A percentile compares a stretch with the other conserved stretches of the same genome.
phyloP scores from a whole-genome alignment of 1,284 basidiomycete species.

The Cryptococcus sp. region DNA sequence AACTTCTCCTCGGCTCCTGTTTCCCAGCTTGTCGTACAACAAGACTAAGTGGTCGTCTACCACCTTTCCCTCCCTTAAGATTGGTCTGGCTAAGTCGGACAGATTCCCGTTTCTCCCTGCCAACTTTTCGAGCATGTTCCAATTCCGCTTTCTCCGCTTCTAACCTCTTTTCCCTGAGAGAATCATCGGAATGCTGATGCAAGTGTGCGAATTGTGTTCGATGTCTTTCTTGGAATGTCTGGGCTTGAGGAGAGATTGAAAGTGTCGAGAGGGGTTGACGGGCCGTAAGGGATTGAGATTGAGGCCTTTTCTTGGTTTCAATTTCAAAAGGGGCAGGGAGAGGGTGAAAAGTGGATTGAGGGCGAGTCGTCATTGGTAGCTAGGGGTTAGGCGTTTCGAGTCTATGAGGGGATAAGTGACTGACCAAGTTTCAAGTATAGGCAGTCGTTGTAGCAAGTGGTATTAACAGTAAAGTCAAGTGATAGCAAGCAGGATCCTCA shows the following conservation, averaged over 20 bases:
- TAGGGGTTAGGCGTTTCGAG: no score
- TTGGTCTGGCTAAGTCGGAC: neutral
- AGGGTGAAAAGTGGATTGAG: neutral
- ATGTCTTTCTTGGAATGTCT: constrained; percentile 17
- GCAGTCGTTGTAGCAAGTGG: no score
- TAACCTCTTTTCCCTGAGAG: constrained; percentile 11
- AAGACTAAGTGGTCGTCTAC: constrained; percentile 8
- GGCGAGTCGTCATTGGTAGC: neutral
- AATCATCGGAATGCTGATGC: constrained; percentile 6
- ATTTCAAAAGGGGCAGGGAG: neutral
- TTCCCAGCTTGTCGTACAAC: constrained; percentile 3
- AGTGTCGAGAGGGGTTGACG: neutral
- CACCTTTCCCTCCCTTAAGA: neutral
- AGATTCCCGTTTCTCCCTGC: constrained; percentile 18
- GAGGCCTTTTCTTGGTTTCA: no score
- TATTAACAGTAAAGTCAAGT: no score
- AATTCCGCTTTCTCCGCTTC: constrained; percentile 13
- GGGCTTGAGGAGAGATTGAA: neutral
- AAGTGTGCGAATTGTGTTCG: constrained; percentile 15
- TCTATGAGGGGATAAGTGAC: no score
- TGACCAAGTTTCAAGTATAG: no score
- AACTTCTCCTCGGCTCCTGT: neutral
- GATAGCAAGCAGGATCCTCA: no score
- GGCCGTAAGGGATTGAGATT: no score
- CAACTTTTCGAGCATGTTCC: constrained; percentile 19